Conservation (phyloP, 345 rosid genomes). For the Dimocarpus longan region DNA sequence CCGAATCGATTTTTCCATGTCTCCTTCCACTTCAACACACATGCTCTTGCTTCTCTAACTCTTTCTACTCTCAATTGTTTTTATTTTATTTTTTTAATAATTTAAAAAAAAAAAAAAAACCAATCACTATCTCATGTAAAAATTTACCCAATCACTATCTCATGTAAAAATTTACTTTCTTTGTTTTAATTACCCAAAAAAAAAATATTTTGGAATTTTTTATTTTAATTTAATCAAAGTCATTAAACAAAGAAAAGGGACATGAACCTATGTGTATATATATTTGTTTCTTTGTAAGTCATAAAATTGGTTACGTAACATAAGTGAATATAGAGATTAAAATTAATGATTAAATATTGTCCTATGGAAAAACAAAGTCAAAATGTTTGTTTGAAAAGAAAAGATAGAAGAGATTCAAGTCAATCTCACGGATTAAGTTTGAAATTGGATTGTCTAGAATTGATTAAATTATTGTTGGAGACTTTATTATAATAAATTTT, state of each 20-base stretch:
- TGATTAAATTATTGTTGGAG: background rate
- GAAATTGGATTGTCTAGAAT: too few relatives aligned
- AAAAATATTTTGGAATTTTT: background rate
- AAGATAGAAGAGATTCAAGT: background rate
- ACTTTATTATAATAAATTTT: too few relatives aligned
- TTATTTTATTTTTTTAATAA: too few relatives aligned
- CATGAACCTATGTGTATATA: background rate
- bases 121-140: too few relatives aligned
- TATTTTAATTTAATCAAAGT: background rate
- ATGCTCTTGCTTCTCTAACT: slow-evolving; percentile 16
- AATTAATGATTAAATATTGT: too few relatives aligned
- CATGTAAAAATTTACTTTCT: background rate
- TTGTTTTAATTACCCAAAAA: slow-evolving; percentile 23
- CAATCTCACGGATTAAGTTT: background rate
- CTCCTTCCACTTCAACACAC: slow-evolving; percentile 26
- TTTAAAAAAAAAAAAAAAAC: too few relatives aligned
- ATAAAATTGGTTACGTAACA: background rate
- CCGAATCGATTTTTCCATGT: slow-evolving; percentile 1
- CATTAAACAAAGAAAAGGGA: background rate
- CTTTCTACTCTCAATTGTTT: background rate
- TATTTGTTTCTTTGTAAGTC: background rate
- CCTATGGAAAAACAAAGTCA: background rate
- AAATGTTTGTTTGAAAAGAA: background rate
- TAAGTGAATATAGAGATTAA: background rate
- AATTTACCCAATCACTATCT: background rate